Evolutionary conservation across 179 eudicot genomes (phyloP), one percentile per base, ranked within the genome.

Genomic region (Nepenthes alata): DNA sequence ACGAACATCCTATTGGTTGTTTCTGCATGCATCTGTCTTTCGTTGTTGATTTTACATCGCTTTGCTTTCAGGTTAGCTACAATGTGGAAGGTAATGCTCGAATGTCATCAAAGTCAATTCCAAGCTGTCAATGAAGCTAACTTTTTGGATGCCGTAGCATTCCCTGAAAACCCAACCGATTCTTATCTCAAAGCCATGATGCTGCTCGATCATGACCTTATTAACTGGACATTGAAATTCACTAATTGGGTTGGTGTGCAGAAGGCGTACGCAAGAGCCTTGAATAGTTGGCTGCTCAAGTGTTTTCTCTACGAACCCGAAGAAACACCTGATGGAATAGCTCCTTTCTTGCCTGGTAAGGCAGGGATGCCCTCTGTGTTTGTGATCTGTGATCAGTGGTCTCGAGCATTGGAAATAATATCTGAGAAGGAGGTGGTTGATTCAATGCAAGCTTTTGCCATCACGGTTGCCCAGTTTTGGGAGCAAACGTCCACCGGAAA

Each of bases 61-160:
- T 36, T 62, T 53, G 36, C 37, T 35, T 62, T 47, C 83, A 93
- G 98, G 79, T 74, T 93, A 60, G 72, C 81, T 35, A 79, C 80
- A 63, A 85, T 90, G 91, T 93, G 97, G 98, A 90, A 78, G 67
- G 73, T 77, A 37, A 87, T 90, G 97, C 84, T 80, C 34, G 95
- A 90, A 34, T 90, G 98, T 74, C 97, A 93, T 68, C 97, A 70
- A 45, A 77, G 54, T 68, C 98, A 93, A 67, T 78, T 80, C 60
- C 78, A 76, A 75, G 95, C 87, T 34, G 81, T 93, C 64, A 84
- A 72, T 49, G 94, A 78, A 69, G 98, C 95, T 55, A 83, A 76
- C 72, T 71, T 70, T 13, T 69, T 93, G n/a, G 98, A 93, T 72
- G 83, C 88, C 66, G 64, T 85, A 67, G 90, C 91, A 39, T 73